Evolutionary conservation across 2,329 filamentous ascomycete species (phyloP), one percentile per base, ranked within the genome.

Genomic region (Tolypocladium paradoxum): DNA sequence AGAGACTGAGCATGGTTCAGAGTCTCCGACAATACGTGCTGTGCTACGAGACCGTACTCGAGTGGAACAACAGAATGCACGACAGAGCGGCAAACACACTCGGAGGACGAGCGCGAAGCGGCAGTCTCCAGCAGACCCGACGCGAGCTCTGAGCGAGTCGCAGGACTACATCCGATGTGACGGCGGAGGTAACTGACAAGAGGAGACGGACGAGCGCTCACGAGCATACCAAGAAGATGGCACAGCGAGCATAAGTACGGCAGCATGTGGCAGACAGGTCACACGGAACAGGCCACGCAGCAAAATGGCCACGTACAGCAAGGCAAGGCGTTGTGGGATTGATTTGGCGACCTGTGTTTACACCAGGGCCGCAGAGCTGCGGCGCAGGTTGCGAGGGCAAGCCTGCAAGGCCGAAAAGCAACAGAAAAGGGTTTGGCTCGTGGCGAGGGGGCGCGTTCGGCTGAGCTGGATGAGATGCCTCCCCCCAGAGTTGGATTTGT

Each of bases 1-100:
- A 99, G 72, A 77, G 93, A 58, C 72, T 96, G 22, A 96, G 90
- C 69, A 99, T 97, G 91, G 92, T 99, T 45, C 93, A 97, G 70
- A 96, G 87, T 62, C 73, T 97, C 54, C 78, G 89, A 56, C 93
- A 99, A 68, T 97, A 87, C 71, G 92, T 96, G 49, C 81, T 99
- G 35, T 99, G 93, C 69, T 99, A 99, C 68, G 93, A 99, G 73
- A 95, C 88, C 40, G 79, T 97, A 7, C 73, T 95, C 52, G 92
- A 97, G 70, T 99, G 92, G 90, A 70, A 93, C 31, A 72, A 70
- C 61, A 70, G 78, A 57, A 61, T 75, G 38, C 73, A 81, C 52
- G 75, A 70, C 33, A 50, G 61, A 35, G 55, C 55, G 48, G 50
- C 55, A 50, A 60, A 38, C 37, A 54, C 52, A 22, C 50, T 55